Evolutionary conservation across 1,284 basidiomycete genomes (phyloP).

Genomic region (Meripilus lineatus): DNA sequence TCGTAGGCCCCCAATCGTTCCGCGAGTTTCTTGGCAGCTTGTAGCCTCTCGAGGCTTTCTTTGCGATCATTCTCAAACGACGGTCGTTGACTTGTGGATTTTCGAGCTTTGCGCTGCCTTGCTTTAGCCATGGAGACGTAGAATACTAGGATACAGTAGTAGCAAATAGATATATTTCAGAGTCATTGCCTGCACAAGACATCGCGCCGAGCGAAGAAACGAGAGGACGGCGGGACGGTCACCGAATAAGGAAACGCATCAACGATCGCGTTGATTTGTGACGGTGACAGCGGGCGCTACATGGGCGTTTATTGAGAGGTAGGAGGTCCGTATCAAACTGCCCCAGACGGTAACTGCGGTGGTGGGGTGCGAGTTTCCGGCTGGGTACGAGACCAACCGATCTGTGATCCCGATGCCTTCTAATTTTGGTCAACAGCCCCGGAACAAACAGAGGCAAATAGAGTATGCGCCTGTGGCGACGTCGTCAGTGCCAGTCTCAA

Average conservation of each 20-base stretch:
- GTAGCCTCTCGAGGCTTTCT: not conserved
- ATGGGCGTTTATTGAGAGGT: not conserved
- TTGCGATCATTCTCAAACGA: not conserved
- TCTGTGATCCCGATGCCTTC: no score
- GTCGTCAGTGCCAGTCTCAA: no score
- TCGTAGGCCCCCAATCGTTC: not conserved
- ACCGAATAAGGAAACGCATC: no score
- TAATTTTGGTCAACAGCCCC: no score
- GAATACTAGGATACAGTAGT: not conserved
- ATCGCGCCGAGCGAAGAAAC: not conserved
- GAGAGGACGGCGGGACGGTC: no score
- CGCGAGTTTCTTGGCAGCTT: not conserved
- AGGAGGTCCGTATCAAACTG: not conserved
- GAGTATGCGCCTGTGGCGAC: no score
- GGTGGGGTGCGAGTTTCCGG: not conserved
- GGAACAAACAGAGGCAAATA: no score
- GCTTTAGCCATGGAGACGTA: not conserved
- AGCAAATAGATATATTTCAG: not conserved
- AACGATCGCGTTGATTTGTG: not conserved
- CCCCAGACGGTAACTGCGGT: constrained; percentile 1
- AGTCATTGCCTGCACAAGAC: not conserved
- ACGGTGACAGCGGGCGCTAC: not conserved
- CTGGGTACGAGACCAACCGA: constrained; percentile 2
- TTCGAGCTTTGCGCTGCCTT: no score
- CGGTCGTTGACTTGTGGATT: not conserved